A percentile compares a stretch with the other conserved stretches of the same genome.
Evolutionary conservation across 768 basidiomycete genomes (phyloP).

Genomic region (Russula earlei): DNA sequence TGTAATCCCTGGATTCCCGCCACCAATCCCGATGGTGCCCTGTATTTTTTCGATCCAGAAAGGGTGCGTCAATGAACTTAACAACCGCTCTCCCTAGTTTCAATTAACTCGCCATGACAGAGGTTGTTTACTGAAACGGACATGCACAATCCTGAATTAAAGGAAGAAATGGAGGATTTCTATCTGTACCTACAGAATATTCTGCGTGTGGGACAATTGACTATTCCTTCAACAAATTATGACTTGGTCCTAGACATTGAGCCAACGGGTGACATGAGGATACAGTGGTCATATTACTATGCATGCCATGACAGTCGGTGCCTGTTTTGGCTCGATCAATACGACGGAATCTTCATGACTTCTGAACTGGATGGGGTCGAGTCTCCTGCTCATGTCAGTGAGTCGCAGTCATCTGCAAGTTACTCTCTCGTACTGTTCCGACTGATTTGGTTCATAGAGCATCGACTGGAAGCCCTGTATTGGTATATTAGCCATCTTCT

Average conservation of each 20-base stretch:
- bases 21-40: slow-evolving; percentile 51
- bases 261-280: slow-evolving; percentile 28
- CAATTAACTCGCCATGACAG: slow-evolving; percentile 23
- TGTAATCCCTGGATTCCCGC: slow-evolving; percentile 19
- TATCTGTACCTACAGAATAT: background rate
- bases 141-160: slow-evolving; percentile 31
- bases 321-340: slow-evolving; percentile 46
- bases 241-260: slow-evolving; percentile 15
- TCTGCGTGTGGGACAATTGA: slow-evolving; percentile 11
- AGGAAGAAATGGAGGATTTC: slow-evolving; percentile 29
- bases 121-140: slow-evolving; percentile 47
- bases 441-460: slow-evolving; percentile 8
- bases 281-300: slow-evolving; percentile 38
- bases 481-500: slow-evolving; percentile 16
- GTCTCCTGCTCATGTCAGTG: slow-evolving; percentile 10
- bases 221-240: slow-evolving; percentile 18
- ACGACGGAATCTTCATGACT: slow-evolving; percentile 29
- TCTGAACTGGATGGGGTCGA: slow-evolving; percentile 8
- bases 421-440: background rate
- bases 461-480: slow-evolving; percentile 20
- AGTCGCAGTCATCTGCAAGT: background rate
- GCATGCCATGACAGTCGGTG: slow-evolving; percentile 35
- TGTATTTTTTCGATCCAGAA: slow-evolving; percentile 43
- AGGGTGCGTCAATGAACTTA: slow-evolving; percentile 29
- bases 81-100: too few relatives aligned